phyloP scores from a whole-genome alignment of 2,329 filamentous ascomycete genomes.

The Stagonosporopsis chrysanthemi region DNA sequence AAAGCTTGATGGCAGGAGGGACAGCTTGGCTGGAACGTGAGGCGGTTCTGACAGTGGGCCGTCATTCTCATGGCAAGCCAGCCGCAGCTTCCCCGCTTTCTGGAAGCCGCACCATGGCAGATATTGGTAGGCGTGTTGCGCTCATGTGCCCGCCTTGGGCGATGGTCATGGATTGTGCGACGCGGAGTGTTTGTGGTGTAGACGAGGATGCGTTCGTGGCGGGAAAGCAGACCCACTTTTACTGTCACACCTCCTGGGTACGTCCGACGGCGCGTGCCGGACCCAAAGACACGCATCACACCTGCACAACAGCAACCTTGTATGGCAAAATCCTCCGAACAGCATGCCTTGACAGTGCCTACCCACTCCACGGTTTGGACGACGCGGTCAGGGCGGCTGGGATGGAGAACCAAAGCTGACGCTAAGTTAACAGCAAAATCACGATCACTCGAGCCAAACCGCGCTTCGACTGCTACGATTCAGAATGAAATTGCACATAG shows the following conservation, averaged over 20 bases:
- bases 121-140: neutral
- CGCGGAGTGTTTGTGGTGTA: neutral
- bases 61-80: constrained; percentile 12
- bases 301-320: neutral
- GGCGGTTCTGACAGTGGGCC: constrained; percentile 20
- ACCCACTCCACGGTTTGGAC: neutral
- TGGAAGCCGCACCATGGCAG: neutral
- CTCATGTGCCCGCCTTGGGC: neutral
- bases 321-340: neutral
- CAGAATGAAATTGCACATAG: no score
- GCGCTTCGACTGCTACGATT: no score
- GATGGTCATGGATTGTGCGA: neutral
- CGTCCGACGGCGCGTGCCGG: neutral
- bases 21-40: constrained; percentile 28
- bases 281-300: neutral
- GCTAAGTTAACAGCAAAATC: neutral
- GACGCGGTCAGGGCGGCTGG: no score
- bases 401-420: neutral
- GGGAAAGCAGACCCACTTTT: neutral
- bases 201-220: neutral
- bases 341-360: neutral
- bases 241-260: neutral
- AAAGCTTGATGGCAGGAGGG: constrained; percentile 6
- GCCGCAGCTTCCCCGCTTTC: constrained; percentile 3
- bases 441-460: neutral